Conservation (phyloP, 2,329 filamentous ascomycete species). For the Diplodia corticola region DNA sequence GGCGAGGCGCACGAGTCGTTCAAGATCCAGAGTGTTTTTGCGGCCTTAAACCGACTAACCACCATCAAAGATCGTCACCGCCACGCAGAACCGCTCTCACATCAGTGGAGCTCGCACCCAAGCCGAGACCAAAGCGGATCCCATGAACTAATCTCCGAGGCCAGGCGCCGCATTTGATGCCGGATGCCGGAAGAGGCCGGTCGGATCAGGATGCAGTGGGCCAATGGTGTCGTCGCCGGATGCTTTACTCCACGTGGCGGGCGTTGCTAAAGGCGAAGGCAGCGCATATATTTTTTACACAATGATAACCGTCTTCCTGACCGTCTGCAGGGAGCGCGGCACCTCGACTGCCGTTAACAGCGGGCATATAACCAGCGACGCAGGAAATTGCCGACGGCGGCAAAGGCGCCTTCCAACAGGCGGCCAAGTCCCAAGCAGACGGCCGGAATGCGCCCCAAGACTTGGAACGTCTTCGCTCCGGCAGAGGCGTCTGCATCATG, state of each 20-base stretch:
- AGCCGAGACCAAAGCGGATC: background rate
- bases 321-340: conserved; percentile 1
- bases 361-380: too few species aligned
- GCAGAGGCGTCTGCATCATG: background rate
- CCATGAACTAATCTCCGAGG: background rate
- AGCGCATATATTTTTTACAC: conserved; percentile 1
- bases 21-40: background rate
- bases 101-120: background rate
- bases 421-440: conserved; percentile 4
- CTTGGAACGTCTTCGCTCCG: background rate
- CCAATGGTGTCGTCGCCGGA: background rate
- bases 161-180: background rate
- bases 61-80: background rate
- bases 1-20: background rate
- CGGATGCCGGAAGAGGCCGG: background rate
- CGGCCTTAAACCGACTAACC: background rate
- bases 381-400: conserved; percentile 9
- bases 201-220: background rate
- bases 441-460: background rate
- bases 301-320: background rate
- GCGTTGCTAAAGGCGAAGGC: background rate
- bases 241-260: background rate
- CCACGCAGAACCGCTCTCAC: background rate
- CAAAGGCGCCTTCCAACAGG: background rate
- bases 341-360: background rate